These are phyloP conservation scores for Metrosideros polymorpha DNA, from an alignment of 441 rosid genomes.

Conservation along the genomic window DNA sequence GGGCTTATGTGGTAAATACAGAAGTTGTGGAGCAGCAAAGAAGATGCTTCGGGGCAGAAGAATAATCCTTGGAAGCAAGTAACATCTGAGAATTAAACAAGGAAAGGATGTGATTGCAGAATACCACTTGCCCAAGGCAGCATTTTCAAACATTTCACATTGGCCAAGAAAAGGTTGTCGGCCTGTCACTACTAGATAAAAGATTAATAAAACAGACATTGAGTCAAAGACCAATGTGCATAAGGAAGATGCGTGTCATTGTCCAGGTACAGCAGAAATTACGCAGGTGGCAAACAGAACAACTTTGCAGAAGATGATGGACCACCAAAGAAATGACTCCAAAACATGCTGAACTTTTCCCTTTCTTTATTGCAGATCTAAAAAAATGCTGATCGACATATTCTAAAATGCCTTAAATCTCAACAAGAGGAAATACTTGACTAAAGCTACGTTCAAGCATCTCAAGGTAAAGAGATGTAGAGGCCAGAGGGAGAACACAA, in stretches of 20 bases:
- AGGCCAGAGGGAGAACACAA: neutral
- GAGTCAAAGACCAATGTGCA: neutral
- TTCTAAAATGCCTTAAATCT: neutral
- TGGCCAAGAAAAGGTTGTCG: neutral
- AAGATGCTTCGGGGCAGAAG: conserved; percentile 84
- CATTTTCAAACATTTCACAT: neutral
- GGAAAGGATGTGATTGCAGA: neutral
- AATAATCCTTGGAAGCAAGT: conserved; percentile 87
- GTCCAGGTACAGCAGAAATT: neutral
- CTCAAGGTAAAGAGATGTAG: neutral
- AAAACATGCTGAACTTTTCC: neutral
- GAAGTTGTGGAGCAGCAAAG: conserved; percentile 89
- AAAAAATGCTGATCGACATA: neutral
- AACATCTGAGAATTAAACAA: conserved; percentile 44
- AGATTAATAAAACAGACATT: neutral
- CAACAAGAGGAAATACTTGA: neutral
- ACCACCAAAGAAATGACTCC: neutral
- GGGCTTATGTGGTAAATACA: conserved; percentile 93
- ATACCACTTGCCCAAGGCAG: neutral
- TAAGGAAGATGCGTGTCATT: neutral
- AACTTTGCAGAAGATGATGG: neutral
- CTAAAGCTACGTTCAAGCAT: neutral
- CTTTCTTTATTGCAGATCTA: neutral
- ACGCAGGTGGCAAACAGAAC: neutral
- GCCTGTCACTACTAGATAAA: neutral